A percentile compares a stretch with the other conserved stretches of the same genome.
Conservation (phyloP, 768 basidiomycete genomes). For the Termitomyces sp. region DNA sequence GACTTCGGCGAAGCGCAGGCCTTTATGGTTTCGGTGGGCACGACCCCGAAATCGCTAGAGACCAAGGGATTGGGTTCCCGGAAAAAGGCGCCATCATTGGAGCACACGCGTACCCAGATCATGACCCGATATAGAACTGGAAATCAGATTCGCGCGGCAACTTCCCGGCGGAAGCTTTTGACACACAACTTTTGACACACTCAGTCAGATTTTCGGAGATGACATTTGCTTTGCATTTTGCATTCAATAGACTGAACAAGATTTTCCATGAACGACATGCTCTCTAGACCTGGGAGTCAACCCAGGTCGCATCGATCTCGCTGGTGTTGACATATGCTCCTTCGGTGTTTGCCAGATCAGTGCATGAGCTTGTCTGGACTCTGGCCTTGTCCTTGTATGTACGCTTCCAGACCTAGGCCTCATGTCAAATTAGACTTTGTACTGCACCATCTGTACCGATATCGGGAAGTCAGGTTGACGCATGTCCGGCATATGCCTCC, state of each 20-base stretch:
- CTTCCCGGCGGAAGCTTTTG: conserved; percentile 4
- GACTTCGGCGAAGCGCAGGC: conserved; percentile 8
- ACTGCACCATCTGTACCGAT: neutral
- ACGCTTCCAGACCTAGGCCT: neutral
- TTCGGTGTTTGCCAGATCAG: conserved; percentile 6
- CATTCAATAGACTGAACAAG: neutral
- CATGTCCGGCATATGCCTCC: neutral
- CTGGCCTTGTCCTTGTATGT: neutral
- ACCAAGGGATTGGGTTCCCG: conserved; percentile 17
- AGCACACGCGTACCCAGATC: conserved; percentile 3
- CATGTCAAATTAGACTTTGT: conserved; percentile 4
- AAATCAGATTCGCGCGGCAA: conserved; percentile 10
- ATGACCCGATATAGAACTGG: conserved; percentile 9
- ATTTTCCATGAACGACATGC: neutral
- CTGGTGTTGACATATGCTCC: neutral
- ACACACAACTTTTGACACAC: neutral
- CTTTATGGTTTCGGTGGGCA: conserved; percentile 13
- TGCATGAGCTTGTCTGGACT: neutral
- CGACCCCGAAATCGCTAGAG: conserved; percentile 9
- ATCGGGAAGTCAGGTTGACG: neutral
- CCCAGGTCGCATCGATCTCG: neutral
- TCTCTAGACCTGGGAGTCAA: too few species aligned
- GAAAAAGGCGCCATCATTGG: conserved; percentile 20
- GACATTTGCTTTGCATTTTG: neutral
- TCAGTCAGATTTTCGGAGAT: neutral